Percentiles rank a stretch among this genome's conserved stretches.
These are phyloP conservation scores for Apiospora phragmitis DNA, from an alignment of 2,329 filamentous ascomycete genomes.

Conservation along the genomic window DNA sequence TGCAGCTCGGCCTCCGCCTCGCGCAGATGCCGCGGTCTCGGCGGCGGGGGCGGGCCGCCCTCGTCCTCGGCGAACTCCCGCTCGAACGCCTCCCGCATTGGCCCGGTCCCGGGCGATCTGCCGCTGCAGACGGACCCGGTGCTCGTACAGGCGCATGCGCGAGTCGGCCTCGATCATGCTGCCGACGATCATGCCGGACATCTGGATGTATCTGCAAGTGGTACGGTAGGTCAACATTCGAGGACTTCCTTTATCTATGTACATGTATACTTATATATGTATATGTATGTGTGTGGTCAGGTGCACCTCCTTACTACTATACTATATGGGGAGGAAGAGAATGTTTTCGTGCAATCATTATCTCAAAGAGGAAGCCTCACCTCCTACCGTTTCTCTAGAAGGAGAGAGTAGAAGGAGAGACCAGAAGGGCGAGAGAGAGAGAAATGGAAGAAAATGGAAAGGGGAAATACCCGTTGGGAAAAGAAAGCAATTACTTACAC, in stretches of 20 bases:
- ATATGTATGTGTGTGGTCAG: not conserved
- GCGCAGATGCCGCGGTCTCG: constrained; percentile 22
- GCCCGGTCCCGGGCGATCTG: constrained; percentile 64
- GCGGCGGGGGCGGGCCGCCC: constrained; percentile 29
- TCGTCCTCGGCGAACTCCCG: constrained; percentile 54
- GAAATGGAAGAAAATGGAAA: no score
- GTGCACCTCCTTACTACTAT: not conserved
- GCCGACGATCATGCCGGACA: constrained; percentile 83
- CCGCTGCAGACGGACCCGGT: constrained; percentile 63
- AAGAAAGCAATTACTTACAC: constrained; percentile 51
- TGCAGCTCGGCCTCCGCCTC: not conserved
- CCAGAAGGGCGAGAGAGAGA: no score
- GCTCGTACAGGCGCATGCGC: constrained; percentile 67
- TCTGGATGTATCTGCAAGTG: constrained; percentile 68
- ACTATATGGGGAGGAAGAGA: not conserved
- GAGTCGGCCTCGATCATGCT: constrained; percentile 75
- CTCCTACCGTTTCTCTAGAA: no score
- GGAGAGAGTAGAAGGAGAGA: not conserved
- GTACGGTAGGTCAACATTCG: not conserved
- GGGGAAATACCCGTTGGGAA: no score
- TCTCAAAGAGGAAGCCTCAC: not conserved
- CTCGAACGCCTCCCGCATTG: constrained; percentile 68
- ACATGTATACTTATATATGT: not conserved
- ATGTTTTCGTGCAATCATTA: no score
- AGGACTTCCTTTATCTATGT: not conserved